These are phyloP conservation scores for Orbilia oligospora DNA, from an alignment of 2,329 filamentous ascomycete genomes.

Conservation along the genomic window DNA sequence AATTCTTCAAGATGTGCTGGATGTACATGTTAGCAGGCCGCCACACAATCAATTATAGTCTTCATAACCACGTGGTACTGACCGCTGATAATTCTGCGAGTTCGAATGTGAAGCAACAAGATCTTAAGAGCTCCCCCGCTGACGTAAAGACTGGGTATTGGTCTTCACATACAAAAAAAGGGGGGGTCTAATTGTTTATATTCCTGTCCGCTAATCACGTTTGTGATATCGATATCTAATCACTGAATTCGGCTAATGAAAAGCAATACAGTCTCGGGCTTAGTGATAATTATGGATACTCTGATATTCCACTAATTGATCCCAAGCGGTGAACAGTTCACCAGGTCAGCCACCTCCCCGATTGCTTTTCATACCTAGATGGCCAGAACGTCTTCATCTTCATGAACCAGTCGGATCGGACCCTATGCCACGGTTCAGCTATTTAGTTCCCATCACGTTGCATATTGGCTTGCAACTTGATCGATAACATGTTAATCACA, in stretches of 20 bases:
- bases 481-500: slow-evolving; percentile 18
- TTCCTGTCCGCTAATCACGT: slow-evolving; percentile 15
- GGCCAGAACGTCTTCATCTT: not conserved
- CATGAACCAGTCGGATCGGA: slow-evolving; percentile 16
- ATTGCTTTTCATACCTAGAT: slow-evolving; percentile 8
- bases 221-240: slow-evolving; percentile 29
- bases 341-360: slow-evolving; percentile 22
- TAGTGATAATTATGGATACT: slow-evolving; percentile 13
- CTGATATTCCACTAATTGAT: slow-evolving; percentile 11
- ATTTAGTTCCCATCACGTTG: slow-evolving; percentile 17
- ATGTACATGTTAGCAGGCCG: slow-evolving; percentile 22
- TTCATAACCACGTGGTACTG: slow-evolving; percentile 23
- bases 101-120: slow-evolving; percentile 15
- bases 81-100: slow-evolving; percentile 12
- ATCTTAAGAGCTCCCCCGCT: slow-evolving; percentile 30
- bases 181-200: slow-evolving; percentile 17
- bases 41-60: slow-evolving; percentile 13
- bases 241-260: slow-evolving; percentile 13
- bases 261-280: slow-evolving; percentile 5
- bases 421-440: slow-evolving; percentile 29
- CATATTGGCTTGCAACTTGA: slow-evolving; percentile 4
- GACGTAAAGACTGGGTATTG: slow-evolving; percentile 27
- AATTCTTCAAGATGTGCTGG: slow-evolving; percentile 26
- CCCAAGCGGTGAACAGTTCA: slow-evolving; percentile 24
- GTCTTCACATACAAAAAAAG: slow-evolving; percentile 17